Evolutionary conservation across 1,139 yeast genomes (phyloP).

Genomic region (Taphrina deformans): DNA sequence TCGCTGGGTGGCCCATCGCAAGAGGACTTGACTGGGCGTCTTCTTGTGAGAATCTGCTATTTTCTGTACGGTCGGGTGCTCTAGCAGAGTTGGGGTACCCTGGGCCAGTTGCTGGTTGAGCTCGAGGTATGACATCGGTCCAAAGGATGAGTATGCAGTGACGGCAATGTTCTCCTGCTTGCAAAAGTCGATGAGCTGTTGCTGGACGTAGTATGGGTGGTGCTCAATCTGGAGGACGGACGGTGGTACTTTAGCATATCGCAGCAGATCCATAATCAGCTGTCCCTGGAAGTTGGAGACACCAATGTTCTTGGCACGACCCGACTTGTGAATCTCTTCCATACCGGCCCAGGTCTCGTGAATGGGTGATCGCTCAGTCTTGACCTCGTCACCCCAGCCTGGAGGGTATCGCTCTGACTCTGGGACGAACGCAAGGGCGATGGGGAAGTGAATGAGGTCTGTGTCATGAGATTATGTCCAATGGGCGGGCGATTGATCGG

Average conservation of each 20-base stretch:
- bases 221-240: conserved; percentile 83
- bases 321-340: conserved; percentile 67
- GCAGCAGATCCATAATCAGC: conserved; percentile 68
- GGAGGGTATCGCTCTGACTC: conserved; percentile 69
- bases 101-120: conserved; percentile 45
- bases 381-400: conserved; percentile 49
- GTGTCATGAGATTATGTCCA: neutral
- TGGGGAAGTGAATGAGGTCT: conserved; percentile 61
- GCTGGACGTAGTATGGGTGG: conserved; percentile 40
- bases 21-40: conserved; percentile 61
- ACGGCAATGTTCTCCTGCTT: conserved; percentile 36
- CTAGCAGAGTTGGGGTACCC: conserved; percentile 43
- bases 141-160: conserved; percentile 40
- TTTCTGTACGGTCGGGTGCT: conserved; percentile 52
- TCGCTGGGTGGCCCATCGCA: conserved; percentile 68
- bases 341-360: conserved; percentile 62
- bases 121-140: conserved; percentile 39
- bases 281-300: conserved; percentile 80
- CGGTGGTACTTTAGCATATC: conserved; percentile 71
- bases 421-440: conserved; percentile 53
- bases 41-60: conserved; percentile 59
- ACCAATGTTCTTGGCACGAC: conserved; percentile 58
- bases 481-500: conserved; percentile 20
- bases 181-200: conserved; percentile 35
- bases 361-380: conserved; percentile 52